A percentile compares a stretch with the other conserved stretches of the same genome.
Conservation (phyloP, 768 basidiomycete genomes). For the Amanita polypyramis region DNA sequence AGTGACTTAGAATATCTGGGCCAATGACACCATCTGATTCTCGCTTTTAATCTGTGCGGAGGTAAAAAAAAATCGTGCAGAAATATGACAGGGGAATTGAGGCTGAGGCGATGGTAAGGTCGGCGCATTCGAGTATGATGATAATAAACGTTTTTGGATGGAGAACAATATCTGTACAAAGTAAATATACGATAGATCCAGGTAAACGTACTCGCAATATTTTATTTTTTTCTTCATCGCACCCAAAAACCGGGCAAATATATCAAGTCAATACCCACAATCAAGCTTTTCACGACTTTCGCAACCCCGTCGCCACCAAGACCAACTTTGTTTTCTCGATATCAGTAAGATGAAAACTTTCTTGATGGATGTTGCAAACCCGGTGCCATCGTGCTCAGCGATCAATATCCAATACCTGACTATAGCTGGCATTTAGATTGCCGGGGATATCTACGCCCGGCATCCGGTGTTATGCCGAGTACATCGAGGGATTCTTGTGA, state of each 20-base stretch:
- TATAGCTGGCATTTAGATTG: no score
- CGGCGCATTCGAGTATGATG: conserved; percentile 36
- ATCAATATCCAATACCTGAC: no score
- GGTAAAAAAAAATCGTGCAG: conserved; percentile 46
- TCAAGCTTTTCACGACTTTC: conserved; percentile 68
- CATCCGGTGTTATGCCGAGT: no score
- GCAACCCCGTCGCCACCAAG: conserved; percentile 40
- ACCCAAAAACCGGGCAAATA: conserved; percentile 58
- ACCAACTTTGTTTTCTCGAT: conserved; percentile 43
- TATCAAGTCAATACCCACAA: conserved; percentile 63
- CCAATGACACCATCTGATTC: conserved; percentile 31
- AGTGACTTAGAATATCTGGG: conserved; percentile 49
- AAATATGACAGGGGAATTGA: conserved; percentile 64
- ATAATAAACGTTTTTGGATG: conserved; percentile 68
- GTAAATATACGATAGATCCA: conserved; percentile 36
- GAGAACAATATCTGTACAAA: conserved; percentile 70
- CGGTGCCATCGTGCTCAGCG: conserved; percentile 20
- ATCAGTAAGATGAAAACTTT: conserved; percentile 56
- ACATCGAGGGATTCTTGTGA: no score
- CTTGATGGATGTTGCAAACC: conserved; percentile 23
- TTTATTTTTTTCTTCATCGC: conserved; percentile 75
- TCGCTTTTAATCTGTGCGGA: conserved; percentile 21
- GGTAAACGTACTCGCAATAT: conserved; percentile 50
- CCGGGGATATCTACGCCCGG: no score
- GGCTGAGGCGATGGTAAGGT: conserved; percentile 30